These are phyloP conservation scores for Dacryopinax spathularia DNA, from an alignment of 768 basidiomycete genomes.

Conservation along the genomic window DNA sequence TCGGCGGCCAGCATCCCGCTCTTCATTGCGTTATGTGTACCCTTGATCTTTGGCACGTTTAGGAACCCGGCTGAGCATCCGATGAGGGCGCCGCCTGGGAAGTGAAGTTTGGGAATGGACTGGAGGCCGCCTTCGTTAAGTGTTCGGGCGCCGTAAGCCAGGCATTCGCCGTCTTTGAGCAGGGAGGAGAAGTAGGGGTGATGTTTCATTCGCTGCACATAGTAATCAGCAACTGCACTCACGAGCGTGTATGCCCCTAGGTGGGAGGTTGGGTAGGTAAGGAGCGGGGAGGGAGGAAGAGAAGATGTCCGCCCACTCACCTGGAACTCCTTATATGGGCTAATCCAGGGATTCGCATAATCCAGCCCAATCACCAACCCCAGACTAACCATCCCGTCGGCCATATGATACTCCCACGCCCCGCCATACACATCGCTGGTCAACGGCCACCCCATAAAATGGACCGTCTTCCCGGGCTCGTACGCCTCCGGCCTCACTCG, in stretches of 20 bases:
- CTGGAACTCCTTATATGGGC: constrained; percentile 87
- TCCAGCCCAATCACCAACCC: constrained; percentile 90
- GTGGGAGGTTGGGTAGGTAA: background rate
- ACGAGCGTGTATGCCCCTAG: background rate
- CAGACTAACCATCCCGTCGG: constrained; percentile 71
- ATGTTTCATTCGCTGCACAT: constrained; percentile 71
- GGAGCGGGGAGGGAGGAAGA: background rate
- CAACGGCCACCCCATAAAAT: constrained; percentile 90
- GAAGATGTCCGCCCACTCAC: constrained; percentile 28
- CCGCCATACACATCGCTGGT: constrained; percentile 77
- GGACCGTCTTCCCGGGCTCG: constrained; percentile 69
- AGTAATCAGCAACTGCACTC: background rate
- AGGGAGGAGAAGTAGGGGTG: constrained; percentile 83
- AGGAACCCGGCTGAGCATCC: constrained; percentile 94
- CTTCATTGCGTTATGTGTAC: constrained; percentile 98
- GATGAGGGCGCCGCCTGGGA: constrained; percentile 92
- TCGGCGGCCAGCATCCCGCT: constrained; percentile 95
- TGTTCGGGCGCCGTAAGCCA: constrained; percentile 81
- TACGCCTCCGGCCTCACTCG: constrained; percentile 52
- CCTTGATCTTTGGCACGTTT: constrained; percentile 95
- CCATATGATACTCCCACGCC: constrained; percentile 93
- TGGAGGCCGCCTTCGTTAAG: constrained; percentile 92
- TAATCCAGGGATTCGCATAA: constrained; percentile 85
- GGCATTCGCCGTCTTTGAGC: constrained; percentile 57
- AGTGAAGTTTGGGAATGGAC: constrained; percentile 64